Evolutionary conservation across 2,329 filamentous ascomycete species (phyloP).

Genomic region (Apiospora marii): DNA sequence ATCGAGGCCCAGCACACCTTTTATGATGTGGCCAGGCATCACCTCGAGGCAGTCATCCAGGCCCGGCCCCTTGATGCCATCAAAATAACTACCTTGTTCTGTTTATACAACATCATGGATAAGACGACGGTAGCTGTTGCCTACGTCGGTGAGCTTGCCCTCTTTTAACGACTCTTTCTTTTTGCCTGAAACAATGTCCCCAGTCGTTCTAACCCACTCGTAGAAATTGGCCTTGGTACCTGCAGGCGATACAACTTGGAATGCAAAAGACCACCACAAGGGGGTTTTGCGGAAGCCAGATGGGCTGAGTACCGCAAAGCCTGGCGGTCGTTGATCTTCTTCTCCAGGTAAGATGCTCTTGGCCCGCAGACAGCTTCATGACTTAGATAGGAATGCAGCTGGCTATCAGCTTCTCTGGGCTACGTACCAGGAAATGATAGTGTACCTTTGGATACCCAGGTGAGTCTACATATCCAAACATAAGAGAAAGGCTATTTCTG

Average conservation of each 20-base stretch:
- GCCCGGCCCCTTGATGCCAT: slow-evolving; percentile 38
- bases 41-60: slow-evolving; percentile 39
- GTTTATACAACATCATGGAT: slow-evolving; percentile 43
- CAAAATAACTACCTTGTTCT: slow-evolving; percentile 40
- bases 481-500: neutral
- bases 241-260: slow-evolving; percentile 35
- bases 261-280: slow-evolving; percentile 23
- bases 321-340: slow-evolving; percentile 42
- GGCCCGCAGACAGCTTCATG: neutral
- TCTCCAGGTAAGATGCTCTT: slow-evolving; percentile 35
- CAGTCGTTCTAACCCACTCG: neutral
- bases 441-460: slow-evolving; percentile 30
- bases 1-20: slow-evolving; percentile 30
- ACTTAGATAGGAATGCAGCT: slow-evolving; percentile 32
- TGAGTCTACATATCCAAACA: neutral
- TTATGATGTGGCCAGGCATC: slow-evolving; percentile 39
- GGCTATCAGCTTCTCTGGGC: slow-evolving; percentile 41
- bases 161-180: neutral
- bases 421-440: slow-evolving; percentile 39
- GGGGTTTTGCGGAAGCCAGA: slow-evolving; percentile 25
- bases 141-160: slow-evolving; percentile 37
- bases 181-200: neutral
- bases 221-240: slow-evolving; percentile 38
- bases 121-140: slow-evolving; percentile 40
- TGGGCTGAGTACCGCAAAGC: slow-evolving; percentile 37